A percentile compares a stretch with the other conserved stretches of the same genome.
Evolutionary conservation across 2,329 filamentous ascomycete species (phyloP).

Genomic region (Talaromyces sp.): DNA sequence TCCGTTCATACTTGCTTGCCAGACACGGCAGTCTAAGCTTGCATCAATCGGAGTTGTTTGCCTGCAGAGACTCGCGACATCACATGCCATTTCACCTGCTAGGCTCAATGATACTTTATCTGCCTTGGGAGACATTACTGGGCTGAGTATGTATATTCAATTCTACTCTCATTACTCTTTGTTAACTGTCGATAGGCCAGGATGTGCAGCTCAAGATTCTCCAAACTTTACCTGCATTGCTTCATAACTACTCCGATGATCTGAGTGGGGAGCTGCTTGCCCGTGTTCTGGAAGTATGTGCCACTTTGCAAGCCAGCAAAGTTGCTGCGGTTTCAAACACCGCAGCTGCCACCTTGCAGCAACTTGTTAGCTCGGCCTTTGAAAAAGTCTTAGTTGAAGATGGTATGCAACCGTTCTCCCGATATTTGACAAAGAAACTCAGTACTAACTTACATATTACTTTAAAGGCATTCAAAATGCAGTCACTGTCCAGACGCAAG

Average conservation of each 20-base stretch:
- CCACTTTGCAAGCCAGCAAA: slow-evolving; percentile 85
- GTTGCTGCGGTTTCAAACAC: slow-evolving; percentile 93
- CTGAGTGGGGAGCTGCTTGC: slow-evolving; percentile 78
- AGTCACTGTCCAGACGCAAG: slow-evolving; percentile 63
- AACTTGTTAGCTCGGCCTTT: slow-evolving; percentile 87
- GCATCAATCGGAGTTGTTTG: slow-evolving; percentile 84
- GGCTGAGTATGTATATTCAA: slow-evolving; percentile 56
- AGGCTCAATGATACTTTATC: slow-evolving; percentile 84
- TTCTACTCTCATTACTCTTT: slow-evolving; percentile 32
- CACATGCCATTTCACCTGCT: slow-evolving; percentile 72
- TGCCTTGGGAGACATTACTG: slow-evolving; percentile 78
- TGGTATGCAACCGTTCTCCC: slow-evolving; percentile 45
- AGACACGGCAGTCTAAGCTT: slow-evolving; percentile 85
- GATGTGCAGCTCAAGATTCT: slow-evolving; percentile 96
- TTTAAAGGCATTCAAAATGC: slow-evolving; percentile 43
- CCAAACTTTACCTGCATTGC: slow-evolving; percentile 81
- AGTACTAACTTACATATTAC: background rate
- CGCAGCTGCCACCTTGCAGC: slow-evolving; percentile 91
- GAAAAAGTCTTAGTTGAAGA: slow-evolving; percentile 86
- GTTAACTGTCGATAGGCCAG: slow-evolving; percentile 52
- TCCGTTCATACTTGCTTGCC: slow-evolving; percentile 90
- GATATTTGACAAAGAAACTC: background rate
- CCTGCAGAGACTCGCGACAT: slow-evolving; percentile 82
- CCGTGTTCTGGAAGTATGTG: slow-evolving; percentile 83
- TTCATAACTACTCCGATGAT: slow-evolving; percentile 85